Conservation (phyloP, 169 alveolate species). For the Cryptosporidium viatorum region DNA sequence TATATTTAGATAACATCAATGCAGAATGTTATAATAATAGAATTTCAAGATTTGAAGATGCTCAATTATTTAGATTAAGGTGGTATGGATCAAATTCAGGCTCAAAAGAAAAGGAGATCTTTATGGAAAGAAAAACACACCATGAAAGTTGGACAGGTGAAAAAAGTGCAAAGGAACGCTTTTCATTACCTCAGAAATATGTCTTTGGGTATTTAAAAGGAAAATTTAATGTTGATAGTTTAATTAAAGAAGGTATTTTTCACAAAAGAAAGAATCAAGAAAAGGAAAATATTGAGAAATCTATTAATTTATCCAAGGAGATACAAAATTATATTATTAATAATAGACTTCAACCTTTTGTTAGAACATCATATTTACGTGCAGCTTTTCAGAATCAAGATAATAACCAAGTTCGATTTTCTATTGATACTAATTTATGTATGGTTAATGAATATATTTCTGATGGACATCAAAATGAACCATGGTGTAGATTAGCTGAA, state of each 20-base stretch:
- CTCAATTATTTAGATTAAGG: slow-evolving; percentile 83
- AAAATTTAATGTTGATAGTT: slow-evolving; percentile 45
- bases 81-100: slow-evolving; percentile 84
- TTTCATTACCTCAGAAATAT: slow-evolving; percentile 79
- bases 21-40: slow-evolving; percentile 81
- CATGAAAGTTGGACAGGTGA: slow-evolving; percentile 87
- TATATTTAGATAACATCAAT: slow-evolving; percentile 80
- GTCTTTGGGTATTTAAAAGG: slow-evolving; percentile 80
- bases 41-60: slow-evolving; percentile 83
- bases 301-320: slow-evolving; percentile 77
- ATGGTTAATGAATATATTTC: slow-evolving; percentile 82
- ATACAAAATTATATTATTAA: slow-evolving; percentile 78
- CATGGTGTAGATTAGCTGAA: slow-evolving; percentile 85
- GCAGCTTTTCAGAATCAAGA: slow-evolving; percentile 84
- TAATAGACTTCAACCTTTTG: slow-evolving; percentile 80
- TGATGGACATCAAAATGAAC: slow-evolving; percentile 76
- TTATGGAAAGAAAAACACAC: slow-evolving; percentile 83
- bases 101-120: slow-evolving; percentile 79
- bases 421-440: slow-evolving; percentile 84
- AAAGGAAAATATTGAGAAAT: slow-evolving; percentile 42
- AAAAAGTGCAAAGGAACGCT: slow-evolving; percentile 83
- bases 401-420: slow-evolving; percentile 80
- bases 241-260: slow-evolving; percentile 52
- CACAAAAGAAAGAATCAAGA: slow-evolving; percentile 41
- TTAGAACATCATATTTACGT: slow-evolving; percentile 84